Conservation (phyloP, 176 grass and related monocot genomes). For the Guadua angustifolia region DNA sequence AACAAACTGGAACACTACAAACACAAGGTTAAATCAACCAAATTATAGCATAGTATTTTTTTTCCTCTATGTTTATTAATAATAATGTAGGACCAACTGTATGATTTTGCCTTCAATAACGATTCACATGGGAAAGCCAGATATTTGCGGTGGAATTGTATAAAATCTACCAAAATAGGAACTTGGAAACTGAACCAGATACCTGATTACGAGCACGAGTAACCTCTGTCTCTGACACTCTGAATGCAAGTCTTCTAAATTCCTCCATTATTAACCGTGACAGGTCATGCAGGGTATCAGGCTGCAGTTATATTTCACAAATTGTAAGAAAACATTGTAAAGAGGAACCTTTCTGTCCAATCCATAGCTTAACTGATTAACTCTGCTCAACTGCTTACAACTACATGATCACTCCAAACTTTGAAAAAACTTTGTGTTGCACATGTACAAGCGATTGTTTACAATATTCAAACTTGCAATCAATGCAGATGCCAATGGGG, state of each 20-base stretch:
- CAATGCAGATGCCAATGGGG: not conserved
- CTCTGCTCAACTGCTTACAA: conserved; percentile 7
- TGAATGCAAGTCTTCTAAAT: conserved; percentile 73
- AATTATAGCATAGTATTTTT: not conserved
- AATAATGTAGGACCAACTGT: conserved; percentile 13
- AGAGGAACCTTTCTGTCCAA: conserved; percentile 29
- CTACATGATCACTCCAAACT: conserved; percentile 5
- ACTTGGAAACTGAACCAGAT: conserved; percentile 34
- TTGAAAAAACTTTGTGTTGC: not conserved
- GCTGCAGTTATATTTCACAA: conserved; percentile 57
- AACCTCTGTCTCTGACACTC: conserved; percentile 86
- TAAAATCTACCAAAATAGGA: conserved; percentile 15
- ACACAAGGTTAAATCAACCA: conserved; percentile 23
- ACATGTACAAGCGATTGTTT: conserved; percentile 9
- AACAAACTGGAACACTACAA: conserved; percentile 1
- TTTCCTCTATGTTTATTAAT: conserved; percentile 7
- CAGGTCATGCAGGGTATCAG: conserved; percentile 65
- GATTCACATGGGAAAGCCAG: conserved; percentile 11
- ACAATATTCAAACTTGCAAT: conserved; percentile 19
- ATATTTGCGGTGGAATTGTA: conserved; percentile 15
- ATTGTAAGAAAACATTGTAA: conserved; percentile 40
- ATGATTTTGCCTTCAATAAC: conserved; percentile 27
- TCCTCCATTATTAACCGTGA: conserved; percentile 87
- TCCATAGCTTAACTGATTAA: conserved; percentile 34
- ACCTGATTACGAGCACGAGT: conserved; percentile 87